Conservation (phyloP, 768 basidiomycete species). For the Tulasnella sp. region DNA sequence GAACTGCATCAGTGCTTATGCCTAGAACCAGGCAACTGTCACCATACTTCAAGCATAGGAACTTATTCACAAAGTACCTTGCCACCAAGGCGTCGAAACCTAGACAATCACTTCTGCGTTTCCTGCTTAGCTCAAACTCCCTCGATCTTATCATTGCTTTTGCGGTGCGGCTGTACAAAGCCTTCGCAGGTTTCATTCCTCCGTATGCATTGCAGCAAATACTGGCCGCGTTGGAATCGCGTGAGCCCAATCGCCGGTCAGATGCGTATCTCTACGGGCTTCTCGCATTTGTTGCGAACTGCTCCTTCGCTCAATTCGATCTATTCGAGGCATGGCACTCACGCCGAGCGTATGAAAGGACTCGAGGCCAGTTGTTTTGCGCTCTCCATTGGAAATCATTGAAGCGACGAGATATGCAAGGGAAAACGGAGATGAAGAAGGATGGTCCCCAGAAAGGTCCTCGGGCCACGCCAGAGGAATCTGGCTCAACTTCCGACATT, state of each 20-base stretch:
- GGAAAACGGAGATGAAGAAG: slow-evolving; percentile 28
- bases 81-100: background rate
- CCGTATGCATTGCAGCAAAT: slow-evolving; percentile 54
- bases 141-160: slow-evolving; percentile 54
- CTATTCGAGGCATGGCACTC: slow-evolving; percentile 51
- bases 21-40: slow-evolving; percentile 31
- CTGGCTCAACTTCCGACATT: slow-evolving; percentile 10
- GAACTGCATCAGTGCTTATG: background rate
- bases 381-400: slow-evolving; percentile 56
- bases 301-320: slow-evolving; percentile 57
- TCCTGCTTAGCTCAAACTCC: slow-evolving; percentile 53
- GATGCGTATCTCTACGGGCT: slow-evolving; percentile 49
- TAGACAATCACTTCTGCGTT: slow-evolving; percentile 35
- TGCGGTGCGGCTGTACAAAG: slow-evolving; percentile 46
- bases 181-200: slow-evolving; percentile 47
- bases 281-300: slow-evolving; percentile 45
- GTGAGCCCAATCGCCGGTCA: slow-evolving; percentile 28
- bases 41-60: slow-evolving; percentile 55
- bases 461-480: too few relatives aligned
- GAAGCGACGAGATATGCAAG: slow-evolving; percentile 44
- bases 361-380: slow-evolving; percentile 59
- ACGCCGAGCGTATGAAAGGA: slow-evolving; percentile 56
- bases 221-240: slow-evolving; percentile 36
- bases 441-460: too few relatives aligned
- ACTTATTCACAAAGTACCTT: slow-evolving; percentile 51